Conservation (phyloP, 148 eudicot genomes). For the Gaultheria prostrata region DNA sequence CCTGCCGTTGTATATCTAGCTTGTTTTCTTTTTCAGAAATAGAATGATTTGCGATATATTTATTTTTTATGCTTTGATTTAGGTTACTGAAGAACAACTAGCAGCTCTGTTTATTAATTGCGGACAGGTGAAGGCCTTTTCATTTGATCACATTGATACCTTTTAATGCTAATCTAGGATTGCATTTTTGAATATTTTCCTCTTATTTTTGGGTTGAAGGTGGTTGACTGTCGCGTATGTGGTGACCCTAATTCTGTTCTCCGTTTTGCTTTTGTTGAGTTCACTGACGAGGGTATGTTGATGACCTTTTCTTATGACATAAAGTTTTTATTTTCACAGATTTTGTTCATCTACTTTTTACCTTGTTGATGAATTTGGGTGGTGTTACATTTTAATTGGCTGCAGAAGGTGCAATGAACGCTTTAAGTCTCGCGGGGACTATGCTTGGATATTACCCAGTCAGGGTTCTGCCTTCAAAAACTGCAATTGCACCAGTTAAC, state of each 20-base stretch:
- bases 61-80: background rate
- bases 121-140: constrained; percentile 52
- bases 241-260: constrained; percentile 79
- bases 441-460: constrained; percentile 80
- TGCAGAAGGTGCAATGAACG: constrained; percentile 75
- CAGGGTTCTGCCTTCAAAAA: constrained; percentile 73
- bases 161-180: background rate
- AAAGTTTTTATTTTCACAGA: too few relatives aligned
- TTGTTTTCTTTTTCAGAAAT: background rate
- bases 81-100: constrained; percentile 84
- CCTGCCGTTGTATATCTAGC: constrained; percentile 8
- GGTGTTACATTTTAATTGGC: background rate
- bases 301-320: background rate
- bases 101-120: constrained; percentile 62
- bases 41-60: background rate
- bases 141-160: background rate
- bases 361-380: constrained; percentile 11
- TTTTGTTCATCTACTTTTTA: background rate
- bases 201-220: constrained; percentile 36
- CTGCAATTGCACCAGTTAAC: constrained; percentile 85
- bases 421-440: constrained; percentile 62
- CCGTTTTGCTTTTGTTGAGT: constrained; percentile 80
- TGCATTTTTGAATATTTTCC: constrained; percentile 12
- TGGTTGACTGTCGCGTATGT: constrained; percentile 82
- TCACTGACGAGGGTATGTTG: constrained; percentile 66